phyloP scores from a whole-genome alignment of 768 basidiomycete genomes.

The Leccinum rimulosum region DNA sequence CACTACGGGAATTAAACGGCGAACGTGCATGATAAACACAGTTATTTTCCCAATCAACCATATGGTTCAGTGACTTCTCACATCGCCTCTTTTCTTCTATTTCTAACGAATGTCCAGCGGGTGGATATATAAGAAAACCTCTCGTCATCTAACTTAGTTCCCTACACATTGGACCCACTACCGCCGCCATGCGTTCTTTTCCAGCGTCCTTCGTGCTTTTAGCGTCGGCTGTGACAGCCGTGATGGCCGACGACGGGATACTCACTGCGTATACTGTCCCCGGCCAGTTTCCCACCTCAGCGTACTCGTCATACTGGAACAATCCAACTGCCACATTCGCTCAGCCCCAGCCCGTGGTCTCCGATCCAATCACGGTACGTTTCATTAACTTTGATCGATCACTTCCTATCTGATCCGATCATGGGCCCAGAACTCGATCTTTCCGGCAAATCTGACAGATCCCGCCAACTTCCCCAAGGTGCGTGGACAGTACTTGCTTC shows the following conservation, averaged over 20 bases:
- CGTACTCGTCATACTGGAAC: conserved; percentile 64
- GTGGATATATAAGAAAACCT: conserved; percentile 5
- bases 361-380: conserved; percentile 62
- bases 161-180: neutral
- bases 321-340: conserved; percentile 63
- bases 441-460: conserved; percentile 56
- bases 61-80: conserved; percentile 1
- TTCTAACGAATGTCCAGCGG: neutral
- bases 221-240: conserved; percentile 4
- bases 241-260: conserved; percentile 10
- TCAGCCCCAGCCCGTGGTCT: conserved; percentile 69
- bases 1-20: neutral
- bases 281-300: conserved; percentile 60
- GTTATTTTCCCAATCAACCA: neutral
- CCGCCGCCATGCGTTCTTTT: conserved; percentile 15
- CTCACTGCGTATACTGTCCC: conserved; percentile 53
- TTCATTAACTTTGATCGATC: conserved; percentile 1
- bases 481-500: neutral
- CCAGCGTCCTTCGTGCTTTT: conserved; percentile 13
- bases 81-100: neutral
- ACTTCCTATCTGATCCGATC: neutral
- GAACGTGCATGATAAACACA: conserved; percentile 14
- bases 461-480: conserved; percentile 56
- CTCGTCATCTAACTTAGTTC: neutral
- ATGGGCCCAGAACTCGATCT: conserved; percentile 46